phyloP scores from a whole-genome alignment of 768 basidiomycete genomes.

The Naganishia vaughanmartiniae region DNA sequence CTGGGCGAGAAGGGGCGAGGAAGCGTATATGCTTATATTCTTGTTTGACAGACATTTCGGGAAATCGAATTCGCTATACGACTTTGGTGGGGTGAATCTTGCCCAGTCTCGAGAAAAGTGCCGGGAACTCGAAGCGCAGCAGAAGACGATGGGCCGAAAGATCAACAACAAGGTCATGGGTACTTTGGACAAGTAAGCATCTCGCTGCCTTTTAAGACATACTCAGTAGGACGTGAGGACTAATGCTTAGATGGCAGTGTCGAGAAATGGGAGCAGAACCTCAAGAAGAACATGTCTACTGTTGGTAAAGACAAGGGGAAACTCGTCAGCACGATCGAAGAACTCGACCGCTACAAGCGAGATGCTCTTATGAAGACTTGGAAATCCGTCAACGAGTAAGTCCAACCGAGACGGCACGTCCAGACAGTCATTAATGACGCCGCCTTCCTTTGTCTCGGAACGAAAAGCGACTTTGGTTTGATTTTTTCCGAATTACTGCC shows the following conservation, averaged over 20 bases:
- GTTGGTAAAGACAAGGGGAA: conserved; percentile 90
- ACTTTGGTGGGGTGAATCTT: conserved; percentile 70
- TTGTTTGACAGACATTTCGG: conserved; percentile 70
- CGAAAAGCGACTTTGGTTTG: conserved; percentile 79
- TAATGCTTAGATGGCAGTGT: conserved; percentile 59
- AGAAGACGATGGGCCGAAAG: conserved; percentile 88
- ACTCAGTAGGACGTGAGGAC: neutral
- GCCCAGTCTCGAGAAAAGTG: conserved; percentile 63
- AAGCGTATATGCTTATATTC: neutral
- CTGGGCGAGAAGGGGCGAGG: neutral
- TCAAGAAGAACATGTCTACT: conserved; percentile 81
- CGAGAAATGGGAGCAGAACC: conserved; percentile 83
- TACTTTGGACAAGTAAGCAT: conserved; percentile 83
- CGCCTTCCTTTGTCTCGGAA: neutral
- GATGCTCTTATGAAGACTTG: conserved; percentile 92
- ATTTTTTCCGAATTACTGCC: conserved; percentile 95
- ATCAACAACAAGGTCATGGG: conserved; percentile 92
- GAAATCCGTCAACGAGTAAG: conserved; percentile 89
- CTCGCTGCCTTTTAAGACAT: neutral
- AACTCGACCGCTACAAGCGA: conserved; percentile 89
- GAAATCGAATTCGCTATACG: conserved; percentile 72
- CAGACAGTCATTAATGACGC: neutral
- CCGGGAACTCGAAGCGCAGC: conserved; percentile 69
- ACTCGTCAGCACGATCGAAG: conserved; percentile 88
- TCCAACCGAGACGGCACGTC: conserved; percentile 23